These are phyloP conservation scores for Monosporascus sp. DNA, from an alignment of 2,329 filamentous ascomycete species.

Conservation along the genomic window DNA sequence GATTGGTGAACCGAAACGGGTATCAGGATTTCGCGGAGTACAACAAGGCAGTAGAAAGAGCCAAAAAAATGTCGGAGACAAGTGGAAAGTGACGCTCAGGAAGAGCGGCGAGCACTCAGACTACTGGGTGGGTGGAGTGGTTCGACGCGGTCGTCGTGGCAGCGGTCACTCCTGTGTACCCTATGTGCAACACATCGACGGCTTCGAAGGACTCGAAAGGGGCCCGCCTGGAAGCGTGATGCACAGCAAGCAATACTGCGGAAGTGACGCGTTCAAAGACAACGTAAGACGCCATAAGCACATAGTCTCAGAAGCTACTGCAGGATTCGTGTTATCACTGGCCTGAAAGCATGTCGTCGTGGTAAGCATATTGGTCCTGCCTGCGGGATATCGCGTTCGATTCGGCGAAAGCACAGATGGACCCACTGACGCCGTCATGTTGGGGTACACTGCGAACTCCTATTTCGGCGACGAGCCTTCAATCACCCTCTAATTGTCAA, in stretches of 20 bases:
- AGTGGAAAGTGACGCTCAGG: constrained; percentile 51
- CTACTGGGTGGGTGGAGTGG: constrained; percentile 59
- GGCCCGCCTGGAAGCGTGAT: constrained; percentile 43
- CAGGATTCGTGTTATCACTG: not conserved
- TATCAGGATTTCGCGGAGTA: constrained; percentile 50
- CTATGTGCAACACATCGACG: constrained; percentile 42
- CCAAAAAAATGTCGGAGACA: constrained; percentile 45
- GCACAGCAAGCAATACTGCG: constrained; percentile 51
- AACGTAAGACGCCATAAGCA: constrained; percentile 33
- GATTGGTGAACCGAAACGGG: constrained; percentile 45
- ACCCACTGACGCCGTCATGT: constrained; percentile 20
- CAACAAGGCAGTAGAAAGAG: constrained; percentile 57
- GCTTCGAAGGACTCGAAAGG: constrained; percentile 43
- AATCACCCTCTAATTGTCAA: constrained; percentile 17
- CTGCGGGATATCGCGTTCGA: constrained; percentile 45
- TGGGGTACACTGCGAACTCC: constrained; percentile 20
- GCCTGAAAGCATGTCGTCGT: constrained; percentile 49
- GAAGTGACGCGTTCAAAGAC: constrained; percentile 36
- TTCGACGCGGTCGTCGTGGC: constrained; percentile 60
- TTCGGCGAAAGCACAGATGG: constrained; percentile 12
- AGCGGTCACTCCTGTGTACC: constrained; percentile 56
- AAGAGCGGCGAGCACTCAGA: constrained; percentile 34
- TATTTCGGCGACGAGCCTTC: constrained; percentile 25
- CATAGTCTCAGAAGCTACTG: not conserved
- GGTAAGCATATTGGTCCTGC: constrained; percentile 61